phyloP scores from a whole-genome alignment of 2,329 filamentous ascomycete genomes.

The Phialocephala sp. region DNA sequence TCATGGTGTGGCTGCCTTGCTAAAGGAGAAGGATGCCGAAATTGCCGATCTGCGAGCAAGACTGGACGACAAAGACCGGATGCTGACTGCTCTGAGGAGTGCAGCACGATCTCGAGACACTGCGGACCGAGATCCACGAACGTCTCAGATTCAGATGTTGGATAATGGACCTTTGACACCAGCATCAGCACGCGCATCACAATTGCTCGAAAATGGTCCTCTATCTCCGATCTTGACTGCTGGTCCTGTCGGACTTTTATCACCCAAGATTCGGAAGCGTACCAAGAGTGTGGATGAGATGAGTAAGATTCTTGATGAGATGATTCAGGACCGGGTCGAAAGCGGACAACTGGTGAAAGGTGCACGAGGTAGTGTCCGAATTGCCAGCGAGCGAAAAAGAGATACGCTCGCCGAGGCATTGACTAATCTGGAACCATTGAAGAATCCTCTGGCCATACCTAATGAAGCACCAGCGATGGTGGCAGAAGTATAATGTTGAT shows the following conservation, averaged over 20 bases:
- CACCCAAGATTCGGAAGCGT: slow-evolving; percentile 37
- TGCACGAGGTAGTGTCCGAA: slow-evolving; percentile 68
- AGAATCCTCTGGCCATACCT: slow-evolving; percentile 22
- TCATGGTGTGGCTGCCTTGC: slow-evolving; percentile 71
- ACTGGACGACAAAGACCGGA: slow-evolving; percentile 92
- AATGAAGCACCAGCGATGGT: slow-evolving; percentile 23
- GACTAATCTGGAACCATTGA: slow-evolving; percentile 22
- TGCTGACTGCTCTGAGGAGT: slow-evolving; percentile 85
- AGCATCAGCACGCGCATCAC: slow-evolving; percentile 39
- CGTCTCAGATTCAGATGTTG: slow-evolving; percentile 28
- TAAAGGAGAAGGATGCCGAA: slow-evolving; percentile 90
- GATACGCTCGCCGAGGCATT: slow-evolving; percentile 24
- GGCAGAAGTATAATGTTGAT: slow-evolving; percentile 22
- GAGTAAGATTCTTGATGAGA: slow-evolving; percentile 91
- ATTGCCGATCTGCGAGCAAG: slow-evolving; percentile 89
- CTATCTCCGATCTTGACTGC: slow-evolving; percentile 29
- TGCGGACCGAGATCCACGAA: slow-evolving; percentile 60
- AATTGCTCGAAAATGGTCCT: slow-evolving; percentile 33
- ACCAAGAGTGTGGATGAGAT: slow-evolving; percentile 84
- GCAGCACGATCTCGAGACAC: slow-evolving; percentile 86
- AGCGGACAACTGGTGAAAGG: slow-evolving; percentile 73
- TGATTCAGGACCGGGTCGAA: slow-evolving; percentile 90
- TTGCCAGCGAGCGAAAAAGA: slow-evolving; percentile 53
- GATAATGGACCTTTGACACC: slow-evolving; percentile 40
- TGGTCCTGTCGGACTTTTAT: slow-evolving; percentile 30